These are phyloP conservation scores for Trichoderma oligosporum DNA, from an alignment of 2,329 filamentous ascomycete species.

Conservation along the genomic window DNA sequence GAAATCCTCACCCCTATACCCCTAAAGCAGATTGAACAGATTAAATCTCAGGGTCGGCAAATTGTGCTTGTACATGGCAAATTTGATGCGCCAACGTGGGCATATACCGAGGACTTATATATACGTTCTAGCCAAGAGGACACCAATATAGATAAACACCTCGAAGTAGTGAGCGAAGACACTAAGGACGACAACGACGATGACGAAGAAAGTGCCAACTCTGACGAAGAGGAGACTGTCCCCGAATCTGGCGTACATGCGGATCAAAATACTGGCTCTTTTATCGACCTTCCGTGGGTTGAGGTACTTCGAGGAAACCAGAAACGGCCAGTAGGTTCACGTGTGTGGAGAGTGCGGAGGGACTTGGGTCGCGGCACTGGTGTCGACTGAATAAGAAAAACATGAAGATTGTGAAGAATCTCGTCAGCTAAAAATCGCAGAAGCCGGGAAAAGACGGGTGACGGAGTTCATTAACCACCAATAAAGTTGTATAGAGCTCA, in stretches of 20 bases:
- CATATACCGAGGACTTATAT: slow-evolving; percentile 62
- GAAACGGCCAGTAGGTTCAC: slow-evolving; percentile 54
- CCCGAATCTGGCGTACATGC: neutral
- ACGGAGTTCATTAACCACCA: neutral
- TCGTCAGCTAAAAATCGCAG: neutral
- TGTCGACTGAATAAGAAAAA: slow-evolving; percentile 3
- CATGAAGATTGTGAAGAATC: neutral
- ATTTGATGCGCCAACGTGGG: slow-evolving; percentile 66
- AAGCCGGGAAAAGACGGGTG: neutral
- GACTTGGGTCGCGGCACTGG: slow-evolving; percentile 46
- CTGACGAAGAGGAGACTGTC: neutral
- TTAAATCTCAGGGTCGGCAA: slow-evolving; percentile 41
- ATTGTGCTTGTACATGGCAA: slow-evolving; percentile 65
- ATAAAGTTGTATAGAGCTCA: neutral
- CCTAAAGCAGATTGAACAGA: slow-evolving; percentile 36
- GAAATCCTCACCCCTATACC: slow-evolving; percentile 63
- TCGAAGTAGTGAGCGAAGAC: slow-evolving; percentile 36
- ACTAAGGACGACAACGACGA: slow-evolving; percentile 34
- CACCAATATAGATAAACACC: slow-evolving; percentile 23
- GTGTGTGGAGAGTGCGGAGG: slow-evolving; percentile 61
- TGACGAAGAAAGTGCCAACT: slow-evolving; percentile 17
- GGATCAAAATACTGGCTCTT: slow-evolving; percentile 7
- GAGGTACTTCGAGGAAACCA: slow-evolving; percentile 54
- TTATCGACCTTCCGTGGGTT: slow-evolving; percentile 50
- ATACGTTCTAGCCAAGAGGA: slow-evolving; percentile 33